Evolutionary conservation across 257 asterid genomes (phyloP), one percentile per base, ranked within the genome.

Genomic region (Fraxinus quadrangulata): DNA sequence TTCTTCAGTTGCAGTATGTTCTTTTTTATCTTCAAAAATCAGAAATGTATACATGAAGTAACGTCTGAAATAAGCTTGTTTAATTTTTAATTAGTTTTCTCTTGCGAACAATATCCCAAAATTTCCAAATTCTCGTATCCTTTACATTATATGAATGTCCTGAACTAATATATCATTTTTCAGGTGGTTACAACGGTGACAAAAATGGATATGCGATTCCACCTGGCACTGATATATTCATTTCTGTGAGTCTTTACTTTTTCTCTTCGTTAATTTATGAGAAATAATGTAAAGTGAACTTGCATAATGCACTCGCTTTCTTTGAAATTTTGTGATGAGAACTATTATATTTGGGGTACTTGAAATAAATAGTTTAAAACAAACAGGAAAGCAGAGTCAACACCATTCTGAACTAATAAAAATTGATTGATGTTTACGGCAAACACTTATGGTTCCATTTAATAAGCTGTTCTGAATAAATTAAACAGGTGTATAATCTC

Each of bases 111-210:
- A 42, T 67, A 67, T 42, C 21, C 47, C 49, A 31, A 0, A 26
- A 42, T 26, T 36, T 26, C 69, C 45, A 17, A 66, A 31, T 47
- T 1, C 63, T 75, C 36, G 31, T 70, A 37, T 45, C 37, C 76
- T 33, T 54, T 70, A 59, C 30, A 10, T 6, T 31, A 42, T 42
- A 70, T 70, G 71, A 54, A 49, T 33, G 56, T 51, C 78, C 51
- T 77, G 71, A 78, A 79, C 54, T 47, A 77, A 37, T 72, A 30
- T 56, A 34, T 79, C 74, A 70, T 71, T 66, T 66, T 81, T 82
- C 88, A 95, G 99, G 98, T 86, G 98, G 99, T 75, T 90, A 85
- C 79, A 92, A 88, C 54, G 97, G 97, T 51, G 79, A 86, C 71
- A 74, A 87, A 83, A 89, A 81, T 76, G 98, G 98, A 54, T 92